phyloP scores from a whole-genome alignment of 768 basidiomycete species.

The Kwoniella sp. region DNA sequence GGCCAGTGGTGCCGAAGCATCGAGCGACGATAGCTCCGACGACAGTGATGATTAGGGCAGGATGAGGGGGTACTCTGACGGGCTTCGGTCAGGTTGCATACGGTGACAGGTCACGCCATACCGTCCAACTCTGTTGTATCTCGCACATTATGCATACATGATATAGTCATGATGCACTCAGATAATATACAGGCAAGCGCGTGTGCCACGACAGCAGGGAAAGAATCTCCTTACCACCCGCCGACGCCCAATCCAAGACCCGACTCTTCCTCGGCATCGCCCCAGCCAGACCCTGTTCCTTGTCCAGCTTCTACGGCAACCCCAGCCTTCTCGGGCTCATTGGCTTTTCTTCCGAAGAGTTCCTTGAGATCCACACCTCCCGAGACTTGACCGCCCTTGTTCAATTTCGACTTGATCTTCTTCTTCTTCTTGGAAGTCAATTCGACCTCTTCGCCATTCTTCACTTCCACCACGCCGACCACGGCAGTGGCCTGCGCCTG shows the following conservation, averaged over 20 bases:
- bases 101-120: no score
- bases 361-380: constrained; percentile 26
- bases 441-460: constrained; percentile 19
- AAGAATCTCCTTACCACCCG: constrained; percentile 47
- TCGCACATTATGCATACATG: no score
- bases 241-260: constrained; percentile 43
- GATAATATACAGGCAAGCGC: constrained; percentile 4
- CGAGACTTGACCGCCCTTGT: constrained; percentile 11
- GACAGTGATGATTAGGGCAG: constrained; percentile 37
- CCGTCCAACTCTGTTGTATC: no score
- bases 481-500: constrained; percentile 22
- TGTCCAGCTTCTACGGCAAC: neutral
- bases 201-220: neutral
- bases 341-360: constrained; percentile 18
- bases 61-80: neutral
- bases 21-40: constrained; percentile 33
- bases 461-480: constrained; percentile 39
- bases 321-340: constrained; percentile 6
- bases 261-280: constrained; percentile 7
- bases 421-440: constrained; percentile 23
- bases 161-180: no score
- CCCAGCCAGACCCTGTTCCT: neutral
- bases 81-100: no score
- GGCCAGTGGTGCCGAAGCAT: constrained; percentile 30
- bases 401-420: constrained; percentile 19